phyloP scores from a whole-genome alignment of 1,284 basidiomycete genomes.

The Puccinia hordei region DNA sequence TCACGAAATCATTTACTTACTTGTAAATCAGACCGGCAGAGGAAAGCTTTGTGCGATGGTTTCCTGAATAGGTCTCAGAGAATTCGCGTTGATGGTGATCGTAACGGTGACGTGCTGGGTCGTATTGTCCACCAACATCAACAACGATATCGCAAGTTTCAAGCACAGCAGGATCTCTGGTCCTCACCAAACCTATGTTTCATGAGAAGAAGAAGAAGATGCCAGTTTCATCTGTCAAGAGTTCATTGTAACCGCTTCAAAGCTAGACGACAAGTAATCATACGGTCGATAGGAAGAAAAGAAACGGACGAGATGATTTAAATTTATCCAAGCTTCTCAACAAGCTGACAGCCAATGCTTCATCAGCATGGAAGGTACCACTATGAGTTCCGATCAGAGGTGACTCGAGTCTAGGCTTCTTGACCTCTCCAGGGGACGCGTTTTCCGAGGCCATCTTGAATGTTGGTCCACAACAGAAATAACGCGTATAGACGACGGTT shows the following conservation, averaged over 20 bases:
- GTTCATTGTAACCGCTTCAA: background rate
- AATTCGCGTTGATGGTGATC: slow-evolving; percentile 98
- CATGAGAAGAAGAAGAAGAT: background rate
- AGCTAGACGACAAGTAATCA: too few species aligned
- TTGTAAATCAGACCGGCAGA: slow-evolving; percentile 95
- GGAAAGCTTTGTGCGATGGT: slow-evolving; percentile 78
- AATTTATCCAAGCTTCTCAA: slow-evolving; percentile 77
- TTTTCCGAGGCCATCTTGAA: slow-evolving; percentile 27
- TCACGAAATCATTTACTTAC: slow-evolving; percentile 62
- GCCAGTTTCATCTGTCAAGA: slow-evolving; percentile 25
- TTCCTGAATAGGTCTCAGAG: slow-evolving; percentile 80
- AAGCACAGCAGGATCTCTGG: slow-evolving; percentile 76
- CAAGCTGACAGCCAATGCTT: slow-evolving; percentile 89
- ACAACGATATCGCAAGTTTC: slow-evolving; percentile 92
- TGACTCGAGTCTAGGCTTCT: slow-evolving; percentile 37
- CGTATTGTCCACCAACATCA: slow-evolving; percentile 93
- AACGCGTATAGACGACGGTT: background rate
- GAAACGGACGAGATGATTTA: slow-evolving; percentile 68
- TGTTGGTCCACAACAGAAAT: background rate
- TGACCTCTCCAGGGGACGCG: background rate
- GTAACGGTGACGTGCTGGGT: slow-evolving; percentile 74
- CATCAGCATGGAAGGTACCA: slow-evolving; percentile 95
- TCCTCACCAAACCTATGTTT: slow-evolving; percentile 71
- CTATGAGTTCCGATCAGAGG: slow-evolving; percentile 81
- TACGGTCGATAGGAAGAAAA: background rate